Evolutionary conservation across 768 basidiomycete species (phyloP).

Genomic region (Amyloporia xantha): DNA sequence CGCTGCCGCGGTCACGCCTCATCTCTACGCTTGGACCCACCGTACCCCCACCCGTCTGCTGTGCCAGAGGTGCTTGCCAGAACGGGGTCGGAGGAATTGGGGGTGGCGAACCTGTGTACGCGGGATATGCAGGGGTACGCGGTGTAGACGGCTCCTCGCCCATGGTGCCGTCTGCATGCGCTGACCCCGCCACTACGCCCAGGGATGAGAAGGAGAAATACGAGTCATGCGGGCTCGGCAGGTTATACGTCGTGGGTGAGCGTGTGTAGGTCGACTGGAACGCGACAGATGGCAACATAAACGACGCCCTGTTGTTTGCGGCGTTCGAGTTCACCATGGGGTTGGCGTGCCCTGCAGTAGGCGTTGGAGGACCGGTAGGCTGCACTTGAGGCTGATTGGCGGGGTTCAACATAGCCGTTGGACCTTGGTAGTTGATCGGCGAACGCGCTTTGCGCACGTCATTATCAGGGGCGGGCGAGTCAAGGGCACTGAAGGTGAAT

Average conservation of each 20-base stretch:
- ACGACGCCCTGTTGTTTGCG: conserved; percentile 12
- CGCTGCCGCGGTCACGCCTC: conserved; percentile 47
- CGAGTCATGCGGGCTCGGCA: conserved; percentile 21
- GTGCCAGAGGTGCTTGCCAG: conserved; percentile 48
- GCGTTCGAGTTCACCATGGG: not conserved
- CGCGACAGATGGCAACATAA: conserved; percentile 29
- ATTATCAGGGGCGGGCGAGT: conserved; percentile 24
- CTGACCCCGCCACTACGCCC: conserved; percentile 1
- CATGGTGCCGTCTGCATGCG: conserved; percentile 14
- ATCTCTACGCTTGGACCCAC: conserved; percentile 61
- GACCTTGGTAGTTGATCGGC: conserved; percentile 24
- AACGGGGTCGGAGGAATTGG: conserved; percentile 42
- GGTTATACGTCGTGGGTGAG: conserved; percentile 50
- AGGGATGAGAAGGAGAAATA: conserved; percentile 24
- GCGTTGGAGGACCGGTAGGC: conserved; percentile 5
- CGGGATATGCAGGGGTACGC: conserved; percentile 50
- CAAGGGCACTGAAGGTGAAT: conserved; percentile 39
- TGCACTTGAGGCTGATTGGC: conserved; percentile 19
- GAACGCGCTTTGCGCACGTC: conserved; percentile 6
- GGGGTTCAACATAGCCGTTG: conserved; percentile 25
- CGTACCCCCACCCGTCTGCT: conserved; percentile 37
- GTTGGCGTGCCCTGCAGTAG: conserved; percentile 4
- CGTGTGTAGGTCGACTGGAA: conserved; percentile 28
- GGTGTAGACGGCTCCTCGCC: conserved; percentile 24
- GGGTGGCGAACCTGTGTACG: conserved; percentile 59